phyloP scores from a whole-genome alignment of 2,329 filamentous ascomycete species.

The Claviceps spartinae region DNA sequence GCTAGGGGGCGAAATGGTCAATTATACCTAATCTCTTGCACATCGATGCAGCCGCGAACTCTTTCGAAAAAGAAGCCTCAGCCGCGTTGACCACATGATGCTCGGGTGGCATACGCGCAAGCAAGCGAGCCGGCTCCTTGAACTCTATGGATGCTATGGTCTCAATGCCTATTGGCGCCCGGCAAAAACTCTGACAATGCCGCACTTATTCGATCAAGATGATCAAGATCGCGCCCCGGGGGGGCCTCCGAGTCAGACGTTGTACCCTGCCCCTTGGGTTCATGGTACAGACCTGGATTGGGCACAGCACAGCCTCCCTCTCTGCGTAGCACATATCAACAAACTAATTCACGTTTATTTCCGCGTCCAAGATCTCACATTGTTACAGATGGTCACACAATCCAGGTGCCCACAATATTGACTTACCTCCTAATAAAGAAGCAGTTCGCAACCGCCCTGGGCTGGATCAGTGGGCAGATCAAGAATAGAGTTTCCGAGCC shows the following conservation, averaged over 20 bases:
- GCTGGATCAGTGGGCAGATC: neutral
- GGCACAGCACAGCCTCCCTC: neutral
- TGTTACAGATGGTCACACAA: constrained; percentile 2
- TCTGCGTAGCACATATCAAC: neutral
- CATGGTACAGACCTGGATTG: neutral
- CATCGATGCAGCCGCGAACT: too few species aligned
- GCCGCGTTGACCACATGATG: neutral
- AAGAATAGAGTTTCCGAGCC: neutral
- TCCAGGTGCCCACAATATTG: neutral
- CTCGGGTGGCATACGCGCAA: neutral
- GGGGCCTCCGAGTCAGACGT: neutral
- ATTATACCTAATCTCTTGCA: too few species aligned
- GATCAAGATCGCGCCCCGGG: neutral
- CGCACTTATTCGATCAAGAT: too few species aligned
- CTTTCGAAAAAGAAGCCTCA: neutral
- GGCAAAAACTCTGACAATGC: neutral
- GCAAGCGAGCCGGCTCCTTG: neutral
- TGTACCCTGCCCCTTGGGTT: neutral
- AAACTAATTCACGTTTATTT: neutral
- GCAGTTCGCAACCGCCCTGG: neutral
- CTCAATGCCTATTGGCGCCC: neutral
- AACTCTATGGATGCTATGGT: neutral
- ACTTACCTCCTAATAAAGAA: neutral
- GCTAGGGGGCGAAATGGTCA: too few species aligned
- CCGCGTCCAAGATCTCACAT: neutral